phyloP scores from a whole-genome alignment of 495 filamentous ascomycete species.

The Penicillium dipodomyicola region DNA sequence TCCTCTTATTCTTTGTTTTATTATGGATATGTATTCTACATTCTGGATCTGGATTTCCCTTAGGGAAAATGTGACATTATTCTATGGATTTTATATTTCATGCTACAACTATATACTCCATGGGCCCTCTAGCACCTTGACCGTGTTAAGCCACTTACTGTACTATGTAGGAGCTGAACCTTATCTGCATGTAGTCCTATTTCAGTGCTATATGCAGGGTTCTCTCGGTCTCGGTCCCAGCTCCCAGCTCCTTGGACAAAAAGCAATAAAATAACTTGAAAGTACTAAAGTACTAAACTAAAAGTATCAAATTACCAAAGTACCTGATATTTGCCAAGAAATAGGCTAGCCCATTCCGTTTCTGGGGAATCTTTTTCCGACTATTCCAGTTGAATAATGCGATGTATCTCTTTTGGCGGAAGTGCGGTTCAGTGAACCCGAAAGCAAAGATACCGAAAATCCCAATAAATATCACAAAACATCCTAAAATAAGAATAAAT shows the following conservation, averaged over 20 bases:
- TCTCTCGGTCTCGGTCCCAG: neutral
- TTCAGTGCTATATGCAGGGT: too few relatives aligned
- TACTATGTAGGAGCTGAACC: neutral
- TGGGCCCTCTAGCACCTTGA: too few relatives aligned
- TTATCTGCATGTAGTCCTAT: too few relatives aligned
- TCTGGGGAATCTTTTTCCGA: neutral
- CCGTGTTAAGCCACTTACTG: neutral
- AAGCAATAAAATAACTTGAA: too few relatives aligned
- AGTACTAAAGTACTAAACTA: too few relatives aligned
- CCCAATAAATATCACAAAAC: too few relatives aligned
- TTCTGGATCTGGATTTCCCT: neutral
- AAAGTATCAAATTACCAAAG: neutral
- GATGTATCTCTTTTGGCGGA: conserved; percentile 1
- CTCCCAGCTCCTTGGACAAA: too few relatives aligned
- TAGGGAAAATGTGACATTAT: neutral
- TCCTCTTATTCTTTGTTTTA: neutral
- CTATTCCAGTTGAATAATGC: neutral
- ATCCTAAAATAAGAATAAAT: neutral
- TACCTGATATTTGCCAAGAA: conserved; percentile 1
- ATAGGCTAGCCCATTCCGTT: neutral
- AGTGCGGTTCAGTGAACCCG: neutral
- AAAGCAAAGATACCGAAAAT: neutral
- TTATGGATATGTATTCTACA: neutral
- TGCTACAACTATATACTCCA: neutral
- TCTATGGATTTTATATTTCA: neutral